phyloP scores from a whole-genome alignment of 2,329 filamentous ascomycete genomes.

The Calonectria henricotiae region DNA sequence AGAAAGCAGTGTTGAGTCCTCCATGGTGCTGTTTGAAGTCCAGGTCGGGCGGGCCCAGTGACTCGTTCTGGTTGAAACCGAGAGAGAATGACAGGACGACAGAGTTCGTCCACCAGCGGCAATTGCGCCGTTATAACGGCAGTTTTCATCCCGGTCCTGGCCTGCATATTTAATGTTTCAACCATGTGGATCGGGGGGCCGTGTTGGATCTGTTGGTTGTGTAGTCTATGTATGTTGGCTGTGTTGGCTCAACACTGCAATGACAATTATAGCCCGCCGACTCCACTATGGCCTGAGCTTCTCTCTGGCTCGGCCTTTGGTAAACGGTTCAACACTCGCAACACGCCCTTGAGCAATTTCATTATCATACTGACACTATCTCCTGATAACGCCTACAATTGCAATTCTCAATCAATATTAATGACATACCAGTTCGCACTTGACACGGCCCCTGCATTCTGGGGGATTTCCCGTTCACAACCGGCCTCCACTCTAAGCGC shows the following conservation, averaged over 20 bases:
- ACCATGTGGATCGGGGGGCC: slow-evolving; percentile 1
- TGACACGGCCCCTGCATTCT: slow-evolving; percentile 4
- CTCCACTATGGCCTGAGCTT: slow-evolving; percentile 3
- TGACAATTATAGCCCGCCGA: not conserved
- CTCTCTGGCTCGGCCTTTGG: not conserved
- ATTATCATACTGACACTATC: not conserved
- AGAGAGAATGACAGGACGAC: not conserved
- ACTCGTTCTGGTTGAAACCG: not conserved
- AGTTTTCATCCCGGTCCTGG: not conserved
- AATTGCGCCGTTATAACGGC: not conserved
- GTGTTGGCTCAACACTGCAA: not conserved
- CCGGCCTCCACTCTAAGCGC: not conserved
- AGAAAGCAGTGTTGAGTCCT: not conserved
- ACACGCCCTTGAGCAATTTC: not conserved
- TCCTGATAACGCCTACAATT: not conserved
- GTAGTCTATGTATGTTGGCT: slow-evolving; percentile 6
- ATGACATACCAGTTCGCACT: not conserved
- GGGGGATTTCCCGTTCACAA: not conserved
- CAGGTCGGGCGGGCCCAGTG: not conserved
- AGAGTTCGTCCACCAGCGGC: not conserved
- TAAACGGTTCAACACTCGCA: too few species aligned
- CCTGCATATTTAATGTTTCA: slow-evolving; percentile 9
- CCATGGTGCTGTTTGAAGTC: not conserved
- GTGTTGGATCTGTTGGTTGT: slow-evolving; percentile 19
- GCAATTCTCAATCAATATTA: not conserved